Conservation (phyloP, 768 basidiomycete genomes). For the Phaeolepiota aurea region DNA sequence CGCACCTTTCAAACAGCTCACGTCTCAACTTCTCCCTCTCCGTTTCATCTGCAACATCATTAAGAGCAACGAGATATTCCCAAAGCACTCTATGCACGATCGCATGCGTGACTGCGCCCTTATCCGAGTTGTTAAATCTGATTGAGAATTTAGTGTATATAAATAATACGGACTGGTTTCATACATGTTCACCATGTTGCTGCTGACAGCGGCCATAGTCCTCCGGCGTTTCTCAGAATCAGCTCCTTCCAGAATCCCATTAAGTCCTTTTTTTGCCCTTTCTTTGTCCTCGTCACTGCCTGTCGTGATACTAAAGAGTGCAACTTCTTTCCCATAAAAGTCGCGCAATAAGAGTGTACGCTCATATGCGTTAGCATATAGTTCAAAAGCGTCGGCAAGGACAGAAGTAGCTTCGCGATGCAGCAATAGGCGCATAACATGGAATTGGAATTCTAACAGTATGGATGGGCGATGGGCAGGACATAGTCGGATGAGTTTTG, state of each 20-base stretch:
- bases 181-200: slow-evolving; percentile 69
- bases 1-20: slow-evolving; percentile 77
- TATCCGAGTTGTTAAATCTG: slow-evolving; percentile 92
- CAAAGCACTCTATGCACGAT: slow-evolving; percentile 82
- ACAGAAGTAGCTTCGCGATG: slow-evolving; percentile 82
- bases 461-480: slow-evolving; percentile 70
- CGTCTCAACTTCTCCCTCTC: slow-evolving; percentile 68
- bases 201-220: slow-evolving; percentile 60
- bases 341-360: slow-evolving; percentile 73
- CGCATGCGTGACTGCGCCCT: slow-evolving; percentile 79
- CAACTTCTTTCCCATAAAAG: slow-evolving; percentile 86
- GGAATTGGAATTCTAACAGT: slow-evolving; percentile 68
- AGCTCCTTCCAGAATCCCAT: slow-evolving; percentile 55
- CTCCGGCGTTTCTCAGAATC: slow-evolving; percentile 60
- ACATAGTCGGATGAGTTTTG: slow-evolving; percentile 72
- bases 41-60: slow-evolving; percentile 44
- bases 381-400: slow-evolving; percentile 82
- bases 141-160: background rate
- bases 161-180: no score
- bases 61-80: slow-evolving; percentile 72
- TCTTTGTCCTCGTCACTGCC: slow-evolving; percentile 60
- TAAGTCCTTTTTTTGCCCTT: slow-evolving; percentile 55
- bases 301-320: slow-evolving; percentile 50
- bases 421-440: slow-evolving; percentile 68
- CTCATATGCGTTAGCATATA: slow-evolving; percentile 82